These are phyloP conservation scores for Phaeotremella skinneri DNA, from an alignment of 768 basidiomycete genomes.

Conservation along the genomic window DNA sequence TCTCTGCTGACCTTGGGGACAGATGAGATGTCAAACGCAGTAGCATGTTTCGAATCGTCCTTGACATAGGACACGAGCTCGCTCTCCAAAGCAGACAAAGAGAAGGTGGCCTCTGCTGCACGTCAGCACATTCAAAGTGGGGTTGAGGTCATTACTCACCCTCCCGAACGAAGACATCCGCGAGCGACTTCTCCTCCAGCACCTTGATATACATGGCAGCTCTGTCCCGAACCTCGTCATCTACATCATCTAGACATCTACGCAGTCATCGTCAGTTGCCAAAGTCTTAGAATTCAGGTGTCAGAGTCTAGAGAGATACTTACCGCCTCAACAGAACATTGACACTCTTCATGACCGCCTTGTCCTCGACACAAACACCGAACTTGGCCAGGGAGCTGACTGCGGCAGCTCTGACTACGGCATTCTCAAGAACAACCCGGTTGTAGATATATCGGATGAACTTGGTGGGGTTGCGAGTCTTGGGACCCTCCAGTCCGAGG, in stretches of 20 bases:
- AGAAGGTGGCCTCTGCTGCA: conserved; percentile 81
- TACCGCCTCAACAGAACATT: conserved; percentile 80
- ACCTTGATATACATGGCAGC: conserved; percentile 90
- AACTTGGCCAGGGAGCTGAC: conserved; percentile 95
- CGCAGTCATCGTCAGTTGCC: neutral
- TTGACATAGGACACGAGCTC: conserved; percentile 93
- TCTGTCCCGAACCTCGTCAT: conserved; percentile 97
- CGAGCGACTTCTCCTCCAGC: conserved; percentile 73
- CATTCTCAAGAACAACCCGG: conserved; percentile 96
- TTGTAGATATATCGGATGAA: conserved; percentile 99
- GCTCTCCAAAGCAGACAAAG: conserved; percentile 80
- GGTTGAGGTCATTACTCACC: conserved; percentile 58
- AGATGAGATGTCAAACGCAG: conserved; percentile 76
- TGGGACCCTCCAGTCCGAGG: conserved; percentile 92
- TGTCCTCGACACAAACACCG: conserved; percentile 81
- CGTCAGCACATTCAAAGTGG: neutral
- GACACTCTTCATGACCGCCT: conserved; percentile 75
- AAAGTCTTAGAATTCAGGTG: too few relatives aligned
- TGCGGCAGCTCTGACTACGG: conserved; percentile 93
- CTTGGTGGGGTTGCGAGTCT: conserved; percentile 92
- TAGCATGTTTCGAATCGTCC: conserved; percentile 65
- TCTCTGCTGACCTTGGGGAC: conserved; percentile 93
- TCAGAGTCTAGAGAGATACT: conserved; percentile 26
- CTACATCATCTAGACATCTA: conserved; percentile 95
- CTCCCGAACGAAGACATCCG: conserved; percentile 85